A percentile compares a stretch with the other conserved stretches of the same genome.
Evolutionary conservation across 129 eudicot species (phyloP).

Genomic region (Arctium lappa): DNA sequence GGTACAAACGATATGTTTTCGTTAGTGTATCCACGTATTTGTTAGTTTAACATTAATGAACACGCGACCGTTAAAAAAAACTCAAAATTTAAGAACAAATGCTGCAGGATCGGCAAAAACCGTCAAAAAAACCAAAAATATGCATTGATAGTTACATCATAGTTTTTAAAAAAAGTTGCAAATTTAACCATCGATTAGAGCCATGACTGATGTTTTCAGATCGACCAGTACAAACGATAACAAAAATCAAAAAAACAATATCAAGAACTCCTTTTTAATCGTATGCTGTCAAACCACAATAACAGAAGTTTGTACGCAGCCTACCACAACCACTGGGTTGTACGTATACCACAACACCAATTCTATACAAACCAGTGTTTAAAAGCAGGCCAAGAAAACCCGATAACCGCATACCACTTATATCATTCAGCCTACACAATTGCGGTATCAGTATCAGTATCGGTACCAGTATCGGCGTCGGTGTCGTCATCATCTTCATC

Average conservation of each 20-base stretch:
- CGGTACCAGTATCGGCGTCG: background rate
- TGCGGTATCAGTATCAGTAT: background rate
- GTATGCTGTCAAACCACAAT: slow-evolving; percentile 22
- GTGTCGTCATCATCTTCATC: slow-evolving; percentile 37
- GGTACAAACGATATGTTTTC: too few species aligned
- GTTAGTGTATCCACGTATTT: too few species aligned
- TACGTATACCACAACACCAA: slow-evolving; percentile 5
- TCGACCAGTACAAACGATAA: background rate
- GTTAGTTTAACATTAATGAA: too few species aligned
- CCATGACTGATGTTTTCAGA: background rate
- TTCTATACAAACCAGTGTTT: slow-evolving; percentile 16
- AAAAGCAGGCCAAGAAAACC: slow-evolving; percentile 7
- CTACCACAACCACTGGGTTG: slow-evolving; percentile 21
- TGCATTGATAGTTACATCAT: background rate
- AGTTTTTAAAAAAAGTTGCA: background rate
- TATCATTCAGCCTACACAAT: slow-evolving; percentile 4
- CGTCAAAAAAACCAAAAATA: background rate
- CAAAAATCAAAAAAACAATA: slow-evolving; percentile 1
- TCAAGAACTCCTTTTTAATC: background rate
- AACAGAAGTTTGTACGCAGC: slow-evolving; percentile 23
- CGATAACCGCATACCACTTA: background rate
- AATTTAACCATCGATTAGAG: background rate
- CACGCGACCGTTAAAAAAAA: background rate
- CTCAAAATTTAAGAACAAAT: too few species aligned
- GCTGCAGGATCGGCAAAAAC: too few species aligned